A percentile compares a stretch with the other conserved stretches of the same genome.
Evolutionary conservation across 495 filamentous ascomycete genomes (phyloP).

Genomic region (Viridothelium virens): DNA sequence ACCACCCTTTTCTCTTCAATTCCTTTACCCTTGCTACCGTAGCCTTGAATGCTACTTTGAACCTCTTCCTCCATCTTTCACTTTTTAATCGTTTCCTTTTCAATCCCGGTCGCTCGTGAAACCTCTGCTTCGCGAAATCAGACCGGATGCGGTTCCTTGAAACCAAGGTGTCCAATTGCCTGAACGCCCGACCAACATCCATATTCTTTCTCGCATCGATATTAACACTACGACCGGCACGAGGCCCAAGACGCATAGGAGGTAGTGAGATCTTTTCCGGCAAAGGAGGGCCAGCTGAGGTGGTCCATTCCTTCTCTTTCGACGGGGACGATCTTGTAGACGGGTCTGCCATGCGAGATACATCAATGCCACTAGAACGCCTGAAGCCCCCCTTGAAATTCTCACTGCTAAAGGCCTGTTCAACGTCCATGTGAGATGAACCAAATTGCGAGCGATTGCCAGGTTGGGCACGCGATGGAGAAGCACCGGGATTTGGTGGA

Average conservation of each 20-base stretch:
- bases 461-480: neutral
- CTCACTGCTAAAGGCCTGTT: neutral
- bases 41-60: constrained; percentile 56
- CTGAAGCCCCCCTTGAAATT: neutral
- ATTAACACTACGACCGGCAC: constrained; percentile 49
- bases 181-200: constrained; percentile 51
- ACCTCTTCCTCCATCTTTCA: constrained; percentile 58
- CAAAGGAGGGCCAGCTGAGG: neutral
- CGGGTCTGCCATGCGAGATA: constrained; percentile 16
- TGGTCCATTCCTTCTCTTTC: too few species aligned
- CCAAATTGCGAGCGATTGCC: neutral
- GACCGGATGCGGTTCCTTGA: constrained; percentile 46
- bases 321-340: neutral
- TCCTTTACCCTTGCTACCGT: constrained; percentile 52
- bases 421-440: neutral
- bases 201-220: constrained; percentile 38
- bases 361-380: neutral
- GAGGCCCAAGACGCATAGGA: constrained; percentile 13
- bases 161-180: constrained; percentile 41
- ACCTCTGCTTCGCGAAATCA: constrained; percentile 48
- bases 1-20: constrained; percentile 70
- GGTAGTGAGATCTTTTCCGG: constrained; percentile 15
- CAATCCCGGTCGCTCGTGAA: constrained; percentile 63
- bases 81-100: constrained; percentile 65
- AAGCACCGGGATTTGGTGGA: neutral